Conservation (phyloP, 768 basidiomycete species). For the Lactifluus subvellereus region DNA sequence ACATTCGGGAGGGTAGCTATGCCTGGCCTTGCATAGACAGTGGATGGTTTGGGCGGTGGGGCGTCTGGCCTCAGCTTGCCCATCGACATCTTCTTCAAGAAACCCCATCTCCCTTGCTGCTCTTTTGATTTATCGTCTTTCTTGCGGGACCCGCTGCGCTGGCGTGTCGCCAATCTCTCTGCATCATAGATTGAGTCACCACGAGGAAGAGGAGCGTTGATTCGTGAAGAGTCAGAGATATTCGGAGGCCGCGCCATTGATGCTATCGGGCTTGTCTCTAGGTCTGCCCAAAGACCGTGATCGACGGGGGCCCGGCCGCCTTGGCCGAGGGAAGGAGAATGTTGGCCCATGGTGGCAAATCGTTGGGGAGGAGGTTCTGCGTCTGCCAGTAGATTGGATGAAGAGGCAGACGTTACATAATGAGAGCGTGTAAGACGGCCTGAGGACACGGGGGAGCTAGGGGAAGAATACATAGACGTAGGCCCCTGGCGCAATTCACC, state of each 20-base stretch:
- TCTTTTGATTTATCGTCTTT: slow-evolving; percentile 29
- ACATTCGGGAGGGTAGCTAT: slow-evolving; percentile 17
- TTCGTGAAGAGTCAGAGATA: not conserved
- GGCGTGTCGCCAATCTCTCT: slow-evolving; percentile 12
- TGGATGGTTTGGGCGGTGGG: slow-evolving; percentile 32
- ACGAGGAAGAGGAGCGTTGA: not conserved
- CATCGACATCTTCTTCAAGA: slow-evolving; percentile 99
- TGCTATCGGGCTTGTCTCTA: not conserved
- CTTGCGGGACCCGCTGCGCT: slow-evolving; percentile 22
- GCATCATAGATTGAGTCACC: not conserved
- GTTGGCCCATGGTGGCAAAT: slow-evolving; percentile 63
- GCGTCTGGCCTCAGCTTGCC: slow-evolving; percentile 76
- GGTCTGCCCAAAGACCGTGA: slow-evolving; percentile 41
- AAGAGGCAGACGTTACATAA: slow-evolving; percentile 43
- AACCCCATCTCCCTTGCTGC: slow-evolving; percentile 83
- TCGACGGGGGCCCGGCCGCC: slow-evolving; percentile 38
- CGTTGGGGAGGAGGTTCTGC: slow-evolving; percentile 42
- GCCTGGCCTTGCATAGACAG: slow-evolving; percentile 35
- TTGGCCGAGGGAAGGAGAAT: slow-evolving; percentile 35
- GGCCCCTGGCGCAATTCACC: slow-evolving; percentile 62
- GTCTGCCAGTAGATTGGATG: slow-evolving; percentile 54
- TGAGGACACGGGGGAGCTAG: slow-evolving; percentile 33
- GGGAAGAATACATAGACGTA: slow-evolving; percentile 24
- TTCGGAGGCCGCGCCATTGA: not conserved
- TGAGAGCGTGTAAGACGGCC: slow-evolving; percentile 42